Percentiles rank a stretch among this genome's conserved stretches.
Evolutionary conservation across 2,329 filamentous ascomycete genomes (phyloP).

Genomic region (Colletotrichum endophyticum): DNA sequence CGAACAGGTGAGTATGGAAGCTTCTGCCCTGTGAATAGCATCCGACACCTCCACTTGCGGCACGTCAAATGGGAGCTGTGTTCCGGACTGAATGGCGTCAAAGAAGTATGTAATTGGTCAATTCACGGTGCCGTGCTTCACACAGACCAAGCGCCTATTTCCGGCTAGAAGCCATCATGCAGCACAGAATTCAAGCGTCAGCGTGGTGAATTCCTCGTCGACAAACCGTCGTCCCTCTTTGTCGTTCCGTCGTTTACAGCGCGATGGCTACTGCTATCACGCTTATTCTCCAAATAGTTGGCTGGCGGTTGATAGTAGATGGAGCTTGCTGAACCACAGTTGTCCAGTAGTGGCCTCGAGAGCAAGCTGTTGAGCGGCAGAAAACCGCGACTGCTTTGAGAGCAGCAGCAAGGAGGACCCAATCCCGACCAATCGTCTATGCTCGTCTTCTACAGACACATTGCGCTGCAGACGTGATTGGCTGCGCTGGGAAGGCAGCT

Average conservation of each 20-base stretch:
- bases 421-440: background rate
- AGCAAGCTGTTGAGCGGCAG: background rate
- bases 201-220: background rate
- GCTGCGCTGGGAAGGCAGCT: background rate
- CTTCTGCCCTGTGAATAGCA: background rate
- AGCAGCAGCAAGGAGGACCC: background rate
- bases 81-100: background rate
- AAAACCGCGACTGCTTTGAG: background rate
- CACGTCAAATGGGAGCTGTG: constrained; percentile 5
- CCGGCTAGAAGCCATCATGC: background rate
- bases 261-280: background rate
- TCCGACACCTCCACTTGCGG: background rate
- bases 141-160: background rate
- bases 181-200: background rate
- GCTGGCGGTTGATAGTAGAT: background rate
- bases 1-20: background rate
- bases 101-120: background rate
- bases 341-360: background rate
- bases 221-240: background rate
- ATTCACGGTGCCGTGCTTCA: background rate
- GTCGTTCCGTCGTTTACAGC: background rate
- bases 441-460: background rate
- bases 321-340: background rate
- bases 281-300: background rate
- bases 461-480: constrained; percentile 4